phyloP scores from a whole-genome alignment of 2,329 filamentous ascomycete genomes.

The Polytolypa hystricis region DNA sequence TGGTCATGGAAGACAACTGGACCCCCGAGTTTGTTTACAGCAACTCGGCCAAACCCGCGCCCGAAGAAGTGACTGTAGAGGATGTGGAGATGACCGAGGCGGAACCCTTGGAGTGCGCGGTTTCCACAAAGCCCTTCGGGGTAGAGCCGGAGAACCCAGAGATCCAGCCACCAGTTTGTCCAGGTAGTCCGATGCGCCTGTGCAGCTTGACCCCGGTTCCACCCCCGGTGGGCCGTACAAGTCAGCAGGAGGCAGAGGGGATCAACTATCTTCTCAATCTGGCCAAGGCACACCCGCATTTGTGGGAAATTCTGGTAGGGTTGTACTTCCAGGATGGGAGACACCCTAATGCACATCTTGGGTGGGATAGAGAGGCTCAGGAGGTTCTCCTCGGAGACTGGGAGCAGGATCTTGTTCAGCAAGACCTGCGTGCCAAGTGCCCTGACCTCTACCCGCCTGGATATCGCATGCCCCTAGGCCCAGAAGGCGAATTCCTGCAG shows the following conservation, averaged over 20 bases:
- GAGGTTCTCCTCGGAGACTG: constrained; percentile 1
- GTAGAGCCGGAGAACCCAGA: too few species aligned
- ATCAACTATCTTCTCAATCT: constrained; percentile 3
- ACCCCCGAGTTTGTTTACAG: too few species aligned
- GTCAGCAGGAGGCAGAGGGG: constrained; percentile 1
- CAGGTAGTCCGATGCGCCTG: background rate
- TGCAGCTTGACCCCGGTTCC: background rate
- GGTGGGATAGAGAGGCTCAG: background rate
- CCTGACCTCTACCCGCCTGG: background rate
- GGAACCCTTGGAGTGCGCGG: too few species aligned
- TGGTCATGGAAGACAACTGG: too few species aligned
- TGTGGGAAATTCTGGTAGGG: constrained; percentile 6
- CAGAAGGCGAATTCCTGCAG: constrained; percentile 6
- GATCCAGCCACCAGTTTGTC: too few species aligned
- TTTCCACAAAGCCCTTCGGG: too few species aligned
- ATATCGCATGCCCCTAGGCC: constrained; percentile 4
- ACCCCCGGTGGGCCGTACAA: background rate
- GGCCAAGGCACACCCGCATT: constrained; percentile 1
- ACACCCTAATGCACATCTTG: constrained; percentile 4
- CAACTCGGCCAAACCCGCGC: too few species aligned
- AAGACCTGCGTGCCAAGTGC: constrained; percentile 5
- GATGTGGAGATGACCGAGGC: too few species aligned
- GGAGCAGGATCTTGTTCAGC: constrained; percentile 5
- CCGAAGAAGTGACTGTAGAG: too few species aligned
- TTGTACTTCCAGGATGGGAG: constrained; percentile 6